Evolutionary conservation across 225 moss, liverwort and hornwort species (phyloP).

Genomic region (Anthoceros angustus): DNA sequence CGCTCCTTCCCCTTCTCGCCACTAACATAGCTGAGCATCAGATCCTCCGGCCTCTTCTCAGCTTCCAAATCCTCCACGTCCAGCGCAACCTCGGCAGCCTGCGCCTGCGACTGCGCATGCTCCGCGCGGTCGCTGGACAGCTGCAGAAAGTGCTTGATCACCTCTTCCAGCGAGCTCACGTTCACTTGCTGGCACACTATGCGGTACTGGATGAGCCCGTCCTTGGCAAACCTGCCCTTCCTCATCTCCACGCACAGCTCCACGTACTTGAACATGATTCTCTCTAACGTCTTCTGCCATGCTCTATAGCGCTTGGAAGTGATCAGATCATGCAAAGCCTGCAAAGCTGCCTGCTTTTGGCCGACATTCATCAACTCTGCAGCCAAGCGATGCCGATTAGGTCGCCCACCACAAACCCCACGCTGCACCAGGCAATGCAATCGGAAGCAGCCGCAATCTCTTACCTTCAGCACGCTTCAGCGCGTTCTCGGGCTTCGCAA

Average conservation of each 20-base stretch:
- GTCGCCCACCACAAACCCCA: background rate
- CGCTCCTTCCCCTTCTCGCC: constrained; percentile 96
- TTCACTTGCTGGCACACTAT: constrained; percentile 98
- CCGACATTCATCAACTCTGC: constrained; percentile 99
- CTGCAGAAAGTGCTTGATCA: constrained; percentile 94
- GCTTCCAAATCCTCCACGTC: constrained; percentile 86
- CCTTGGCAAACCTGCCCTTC: constrained; percentile 93
- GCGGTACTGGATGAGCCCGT: constrained; percentile 90
- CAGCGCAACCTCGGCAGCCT: constrained; percentile 61
- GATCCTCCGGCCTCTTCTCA: constrained; percentile 84
- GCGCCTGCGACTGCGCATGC: constrained; percentile 52
- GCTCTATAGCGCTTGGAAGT: constrained; percentile 90
- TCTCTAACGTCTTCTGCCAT: constrained; percentile 95
- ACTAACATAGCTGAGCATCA: constrained; percentile 97
- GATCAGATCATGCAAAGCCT: constrained; percentile 89
- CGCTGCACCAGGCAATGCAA: background rate
- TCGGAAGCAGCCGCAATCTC: constrained; percentile 2
- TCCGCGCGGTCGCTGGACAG: constrained; percentile 91
- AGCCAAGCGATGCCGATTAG: background rate
- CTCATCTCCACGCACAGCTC: constrained; percentile 98
- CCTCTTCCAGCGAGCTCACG: constrained; percentile 82
- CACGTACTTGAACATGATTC: constrained; percentile 98
- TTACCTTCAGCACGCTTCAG: constrained; percentile 96
- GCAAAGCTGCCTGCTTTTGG: constrained; percentile 95
- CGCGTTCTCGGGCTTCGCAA: constrained; percentile 95